Evolutionary conservation across 2,329 filamentous ascomycete species (phyloP).

Genomic region (Stachybotrys chlorohalonatus): DNA sequence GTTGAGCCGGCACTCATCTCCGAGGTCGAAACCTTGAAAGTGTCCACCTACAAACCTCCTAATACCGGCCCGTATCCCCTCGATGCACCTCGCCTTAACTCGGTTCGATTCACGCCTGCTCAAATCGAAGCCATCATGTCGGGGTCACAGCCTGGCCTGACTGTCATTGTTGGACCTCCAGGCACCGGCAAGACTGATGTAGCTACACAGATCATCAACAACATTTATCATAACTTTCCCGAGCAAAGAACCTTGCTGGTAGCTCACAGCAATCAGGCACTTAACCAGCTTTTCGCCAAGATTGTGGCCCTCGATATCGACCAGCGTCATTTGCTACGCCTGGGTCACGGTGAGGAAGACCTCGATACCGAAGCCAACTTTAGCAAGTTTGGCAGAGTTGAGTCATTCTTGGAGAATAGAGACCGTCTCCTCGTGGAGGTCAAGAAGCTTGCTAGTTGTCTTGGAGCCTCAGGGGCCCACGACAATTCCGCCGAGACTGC

Average conservation of each 20-base stretch:
- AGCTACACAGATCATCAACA: slow-evolving; percentile 96
- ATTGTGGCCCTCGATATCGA: slow-evolving; percentile 96
- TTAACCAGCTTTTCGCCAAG: slow-evolving; percentile 97
- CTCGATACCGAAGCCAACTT: slow-evolving; percentile 79
- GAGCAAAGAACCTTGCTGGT: slow-evolving; percentile 84
- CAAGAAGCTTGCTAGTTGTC: slow-evolving; percentile 72
- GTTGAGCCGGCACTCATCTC: slow-evolving; percentile 56
- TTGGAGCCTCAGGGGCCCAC: slow-evolving; percentile 86
- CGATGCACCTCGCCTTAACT: slow-evolving; percentile 73
- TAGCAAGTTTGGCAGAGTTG: slow-evolving; percentile 89
- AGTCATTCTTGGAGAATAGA: slow-evolving; percentile 88
- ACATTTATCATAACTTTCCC: slow-evolving; percentile 97
- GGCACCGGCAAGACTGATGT: slow-evolving; percentile 99
- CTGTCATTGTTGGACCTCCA: slow-evolving; percentile 87
- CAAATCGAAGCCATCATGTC: slow-evolving; percentile 91
- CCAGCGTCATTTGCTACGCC: slow-evolving; percentile 79
- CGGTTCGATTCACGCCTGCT: slow-evolving; percentile 78
- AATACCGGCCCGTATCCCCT: slow-evolving; percentile 86
- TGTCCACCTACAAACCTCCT: slow-evolving; percentile 81
- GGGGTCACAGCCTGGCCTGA: slow-evolving; percentile 87
- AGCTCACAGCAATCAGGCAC: slow-evolving; percentile 93
- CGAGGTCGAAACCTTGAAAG: slow-evolving; percentile 61
- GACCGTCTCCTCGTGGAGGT: slow-evolving; percentile 73
- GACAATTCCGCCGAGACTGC: slow-evolving; percentile 94
- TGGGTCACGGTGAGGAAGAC: slow-evolving; percentile 94